Percentiles rank a stretch among this genome's conserved stretches.
phyloP scores from a whole-genome alignment of 164 flowering plant genomes.

The Vitis amurensis region DNA sequence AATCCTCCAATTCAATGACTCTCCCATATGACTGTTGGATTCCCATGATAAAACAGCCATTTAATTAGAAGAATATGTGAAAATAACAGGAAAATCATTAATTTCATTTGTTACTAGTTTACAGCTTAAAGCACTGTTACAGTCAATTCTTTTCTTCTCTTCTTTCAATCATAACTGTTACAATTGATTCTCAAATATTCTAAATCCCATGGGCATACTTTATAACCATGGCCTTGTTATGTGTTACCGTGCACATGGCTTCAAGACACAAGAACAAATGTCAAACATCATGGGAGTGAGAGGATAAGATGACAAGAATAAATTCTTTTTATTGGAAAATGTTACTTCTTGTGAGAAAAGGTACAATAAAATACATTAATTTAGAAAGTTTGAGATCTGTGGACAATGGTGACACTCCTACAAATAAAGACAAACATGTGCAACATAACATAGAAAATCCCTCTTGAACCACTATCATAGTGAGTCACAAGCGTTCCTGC shows the following conservation, averaged over 20 bases:
- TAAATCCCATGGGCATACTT: no score
- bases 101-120: not conserved
- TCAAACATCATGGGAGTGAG: no score
- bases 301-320: no score
- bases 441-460: no score
- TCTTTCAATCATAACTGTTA: no score
- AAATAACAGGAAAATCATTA: not conserved
- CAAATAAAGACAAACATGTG: not conserved
- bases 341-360: not conserved
- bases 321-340: not conserved
- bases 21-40: constrained; percentile 86
- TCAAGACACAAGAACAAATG: no score
- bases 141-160: no score
- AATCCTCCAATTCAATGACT: constrained; percentile 77
- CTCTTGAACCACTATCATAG: no score
- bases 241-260: no score
- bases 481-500: no score
- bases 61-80: not conserved
- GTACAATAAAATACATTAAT: not conserved
- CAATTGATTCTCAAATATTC: no score
- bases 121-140: not conserved
- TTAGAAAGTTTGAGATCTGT: not conserved
- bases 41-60: constrained; percentile 1
- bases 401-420: not conserved
- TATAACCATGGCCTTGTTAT: no score